Evolutionary conservation across 331 rosid genomes (phyloP).

Genomic region (Stylosanthes scabra): DNA sequence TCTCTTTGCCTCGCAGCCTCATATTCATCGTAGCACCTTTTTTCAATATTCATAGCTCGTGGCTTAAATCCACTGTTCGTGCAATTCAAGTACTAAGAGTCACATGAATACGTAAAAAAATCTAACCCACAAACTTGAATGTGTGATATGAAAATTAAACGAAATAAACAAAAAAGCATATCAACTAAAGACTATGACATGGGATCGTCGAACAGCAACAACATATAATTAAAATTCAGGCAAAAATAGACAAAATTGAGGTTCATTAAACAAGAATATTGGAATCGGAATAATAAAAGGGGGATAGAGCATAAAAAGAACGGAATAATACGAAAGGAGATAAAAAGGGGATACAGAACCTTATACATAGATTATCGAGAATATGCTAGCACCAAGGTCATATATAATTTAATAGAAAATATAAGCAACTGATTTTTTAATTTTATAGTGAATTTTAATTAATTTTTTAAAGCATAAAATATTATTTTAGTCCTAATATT

Average conservation of each 20-base stretch:
- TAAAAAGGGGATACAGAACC: not conserved
- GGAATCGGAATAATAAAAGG: not conserved
- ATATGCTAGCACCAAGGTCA: not conserved
- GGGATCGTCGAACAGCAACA: conserved; percentile 29
- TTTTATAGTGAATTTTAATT: too few species aligned
- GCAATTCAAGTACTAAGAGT: not conserved
- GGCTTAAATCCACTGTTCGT: conserved; percentile 7
- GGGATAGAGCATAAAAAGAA: not conserved
- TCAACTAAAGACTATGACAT: not conserved
- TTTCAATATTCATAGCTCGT: not conserved
- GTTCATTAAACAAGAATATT: conserved; percentile 20
- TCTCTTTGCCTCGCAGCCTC: conserved; percentile 33
- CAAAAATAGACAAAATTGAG: not conserved
- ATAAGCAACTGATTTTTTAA: too few species aligned
- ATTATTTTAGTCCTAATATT: too few species aligned
- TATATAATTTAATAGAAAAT: too few species aligned
- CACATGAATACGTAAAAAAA: conserved; percentile 16
- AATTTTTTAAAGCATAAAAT: too few species aligned
- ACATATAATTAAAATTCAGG: conserved; percentile 26
- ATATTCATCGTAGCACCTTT: not conserved
- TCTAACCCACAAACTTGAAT: not conserved
- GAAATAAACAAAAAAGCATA: not conserved
- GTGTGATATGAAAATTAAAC: conserved; percentile 1
- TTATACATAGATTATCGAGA: not conserved
- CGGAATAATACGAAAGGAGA: conserved; percentile 2